Evolutionary conservation across 768 basidiomycete genomes (phyloP).

Genomic region (Sistotremastrum niveocremeum): DNA sequence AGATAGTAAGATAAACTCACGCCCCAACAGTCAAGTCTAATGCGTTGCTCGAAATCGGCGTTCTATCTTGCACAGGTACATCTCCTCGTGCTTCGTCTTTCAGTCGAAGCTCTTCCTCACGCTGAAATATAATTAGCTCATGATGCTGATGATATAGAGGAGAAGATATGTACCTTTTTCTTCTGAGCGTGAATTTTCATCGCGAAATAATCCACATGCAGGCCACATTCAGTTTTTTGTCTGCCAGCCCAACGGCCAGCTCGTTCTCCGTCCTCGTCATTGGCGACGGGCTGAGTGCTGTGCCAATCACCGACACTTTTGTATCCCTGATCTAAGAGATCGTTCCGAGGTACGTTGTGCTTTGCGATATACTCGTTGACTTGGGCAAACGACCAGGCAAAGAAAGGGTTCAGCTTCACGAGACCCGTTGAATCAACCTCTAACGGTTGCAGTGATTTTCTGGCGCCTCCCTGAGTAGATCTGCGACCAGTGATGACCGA

Average conservation of each 20-base stretch:
- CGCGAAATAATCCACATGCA: conserved; percentile 83
- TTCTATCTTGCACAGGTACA: not conserved
- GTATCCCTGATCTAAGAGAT: conserved; percentile 81
- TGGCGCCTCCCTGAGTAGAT: conserved; percentile 85
- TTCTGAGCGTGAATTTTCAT: conserved; percentile 27
- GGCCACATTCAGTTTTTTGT: conserved; percentile 88
- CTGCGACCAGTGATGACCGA: conserved; percentile 93
- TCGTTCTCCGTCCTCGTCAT: conserved; percentile 56
- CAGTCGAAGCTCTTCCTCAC: conserved; percentile 14
- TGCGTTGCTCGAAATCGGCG: not conserved
- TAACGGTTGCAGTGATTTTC: conserved; percentile 67
- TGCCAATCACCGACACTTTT: conserved; percentile 97
- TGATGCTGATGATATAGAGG: not conserved
- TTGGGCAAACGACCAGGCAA: conserved; percentile 70
- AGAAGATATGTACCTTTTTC: conserved; percentile 13
- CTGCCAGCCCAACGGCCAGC: conserved; percentile 86
- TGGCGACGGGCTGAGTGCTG: conserved; percentile 58
- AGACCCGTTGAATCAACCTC: conserved; percentile 86
- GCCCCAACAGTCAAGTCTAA: not conserved
- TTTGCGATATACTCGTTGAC: conserved; percentile 77
- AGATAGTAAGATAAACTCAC: not conserved
- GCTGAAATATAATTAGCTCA: conserved; percentile 5
- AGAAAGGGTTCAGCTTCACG: conserved; percentile 89
- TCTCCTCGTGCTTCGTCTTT: conserved; percentile 12
- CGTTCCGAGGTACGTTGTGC: conserved; percentile 79